Conservation (phyloP, 208 protist genomes). For the Acanthamoeba divionensis region DNA sequence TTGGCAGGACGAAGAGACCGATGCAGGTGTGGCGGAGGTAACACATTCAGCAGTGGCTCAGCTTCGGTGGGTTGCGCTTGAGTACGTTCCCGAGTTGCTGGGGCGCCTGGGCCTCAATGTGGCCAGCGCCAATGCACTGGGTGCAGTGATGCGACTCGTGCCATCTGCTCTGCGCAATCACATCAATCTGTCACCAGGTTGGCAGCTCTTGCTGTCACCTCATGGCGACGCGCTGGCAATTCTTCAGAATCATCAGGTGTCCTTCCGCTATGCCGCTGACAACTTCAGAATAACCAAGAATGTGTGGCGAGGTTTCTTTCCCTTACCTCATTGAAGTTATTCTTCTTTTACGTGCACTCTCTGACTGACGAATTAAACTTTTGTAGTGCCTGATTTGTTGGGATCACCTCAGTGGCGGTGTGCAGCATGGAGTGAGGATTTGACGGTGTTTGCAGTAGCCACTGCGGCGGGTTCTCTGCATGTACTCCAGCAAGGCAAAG, state of each 20-base stretch:
- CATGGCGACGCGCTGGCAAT: background rate
- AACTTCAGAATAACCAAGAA: slow-evolving; percentile 42
- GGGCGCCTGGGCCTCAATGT: too few relatives aligned
- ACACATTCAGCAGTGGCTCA: too few relatives aligned
- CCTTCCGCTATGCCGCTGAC: slow-evolving; percentile 32
- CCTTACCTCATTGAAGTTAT: too few relatives aligned
- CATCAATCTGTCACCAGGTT: background rate
- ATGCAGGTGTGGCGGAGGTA: too few relatives aligned
- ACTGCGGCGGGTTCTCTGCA: background rate
- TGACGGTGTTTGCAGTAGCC: background rate
- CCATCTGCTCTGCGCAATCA: background rate
- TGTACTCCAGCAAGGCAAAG: background rate
- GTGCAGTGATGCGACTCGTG: background rate
- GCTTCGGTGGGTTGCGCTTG: too few relatives aligned
- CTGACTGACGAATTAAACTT: too few relatives aligned
- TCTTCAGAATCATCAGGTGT: background rate
- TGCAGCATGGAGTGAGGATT: background rate
- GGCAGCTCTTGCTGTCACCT: background rate
- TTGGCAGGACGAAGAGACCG: too few relatives aligned
- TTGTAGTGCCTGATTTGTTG: too few relatives aligned
- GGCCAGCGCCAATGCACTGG: background rate
- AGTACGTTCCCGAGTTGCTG: too few relatives aligned
- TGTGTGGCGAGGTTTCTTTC: background rate
- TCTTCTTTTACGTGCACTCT: too few relatives aligned
- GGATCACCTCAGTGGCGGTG: background rate